Evolutionary conservation across 805 yeast species (phyloP).

Genomic region (Yamadazyma paraphyllophila): DNA sequence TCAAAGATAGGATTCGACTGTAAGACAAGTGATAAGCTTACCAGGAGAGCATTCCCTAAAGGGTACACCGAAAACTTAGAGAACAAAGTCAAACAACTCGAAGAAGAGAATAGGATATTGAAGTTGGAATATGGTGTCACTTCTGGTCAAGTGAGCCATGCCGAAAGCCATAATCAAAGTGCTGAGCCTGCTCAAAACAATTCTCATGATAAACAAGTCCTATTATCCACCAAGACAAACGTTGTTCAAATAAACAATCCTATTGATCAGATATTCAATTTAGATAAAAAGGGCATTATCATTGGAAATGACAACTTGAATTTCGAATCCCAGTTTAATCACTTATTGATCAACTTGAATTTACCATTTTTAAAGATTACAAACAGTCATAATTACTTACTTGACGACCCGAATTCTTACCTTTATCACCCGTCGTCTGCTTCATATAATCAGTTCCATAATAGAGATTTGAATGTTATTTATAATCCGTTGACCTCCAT

Average conservation of each 20-base stretch:
- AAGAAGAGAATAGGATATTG: slow-evolving; percentile 49
- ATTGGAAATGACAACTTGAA: slow-evolving; percentile 46
- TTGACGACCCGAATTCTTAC: slow-evolving; percentile 43
- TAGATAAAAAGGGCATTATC: slow-evolving; percentile 41
- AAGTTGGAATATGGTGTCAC: slow-evolving; percentile 23
- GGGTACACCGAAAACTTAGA: slow-evolving; percentile 80
- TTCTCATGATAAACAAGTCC: neutral
- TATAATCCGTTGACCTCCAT: slow-evolving; percentile 40
- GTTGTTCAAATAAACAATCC: slow-evolving; percentile 31
- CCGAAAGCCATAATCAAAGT: neutral
- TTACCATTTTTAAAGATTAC: slow-evolving; percentile 44
- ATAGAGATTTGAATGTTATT: slow-evolving; percentile 35
- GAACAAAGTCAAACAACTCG: slow-evolving; percentile 56
- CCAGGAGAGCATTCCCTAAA: slow-evolving; percentile 76
- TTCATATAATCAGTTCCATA: slow-evolving; percentile 34
- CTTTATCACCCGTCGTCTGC: slow-evolving; percentile 40
- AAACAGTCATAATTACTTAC: slow-evolving; percentile 40
- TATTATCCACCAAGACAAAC: neutral
- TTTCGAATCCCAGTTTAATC: slow-evolving; percentile 46
- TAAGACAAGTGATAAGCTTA: slow-evolving; percentile 67
- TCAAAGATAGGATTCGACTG: slow-evolving; percentile 63
- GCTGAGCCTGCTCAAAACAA: neutral
- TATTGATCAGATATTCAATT: slow-evolving; percentile 44
- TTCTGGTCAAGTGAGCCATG: neutral
- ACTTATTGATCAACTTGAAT: slow-evolving; percentile 40